Conservation (phyloP, 768 basidiomycete species). For the Panaeolus papilionaceus region DNA sequence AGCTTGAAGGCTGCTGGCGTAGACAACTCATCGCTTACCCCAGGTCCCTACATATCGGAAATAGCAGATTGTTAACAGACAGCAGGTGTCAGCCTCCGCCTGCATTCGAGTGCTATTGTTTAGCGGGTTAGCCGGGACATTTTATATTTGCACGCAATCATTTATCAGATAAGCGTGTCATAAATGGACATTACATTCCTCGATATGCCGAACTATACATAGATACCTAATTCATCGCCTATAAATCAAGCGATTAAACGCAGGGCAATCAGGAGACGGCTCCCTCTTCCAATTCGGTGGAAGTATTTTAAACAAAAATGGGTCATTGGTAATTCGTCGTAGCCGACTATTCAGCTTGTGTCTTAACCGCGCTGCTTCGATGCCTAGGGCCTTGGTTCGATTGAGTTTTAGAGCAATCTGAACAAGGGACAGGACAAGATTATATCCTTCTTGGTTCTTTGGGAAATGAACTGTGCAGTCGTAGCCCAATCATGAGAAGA, state of each 20-base stretch:
- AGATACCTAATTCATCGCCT: neutral
- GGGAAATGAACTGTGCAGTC: neutral
- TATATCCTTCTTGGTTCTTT: neutral
- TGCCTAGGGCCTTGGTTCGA: neutral
- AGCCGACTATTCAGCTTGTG: neutral
- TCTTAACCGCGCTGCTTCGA: neutral
- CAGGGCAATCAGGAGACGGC: neutral
- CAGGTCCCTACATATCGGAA: neutral
- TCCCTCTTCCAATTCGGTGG: neutral
- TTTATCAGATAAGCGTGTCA: neutral
- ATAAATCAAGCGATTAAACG: conserved; percentile 3
- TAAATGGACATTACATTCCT: neutral
- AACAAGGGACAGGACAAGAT: neutral
- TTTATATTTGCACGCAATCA: neutral
- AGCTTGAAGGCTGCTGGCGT: neutral
- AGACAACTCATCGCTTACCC: neutral
- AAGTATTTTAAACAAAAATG: neutral
- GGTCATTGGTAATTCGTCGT: neutral
- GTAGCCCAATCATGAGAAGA: neutral
- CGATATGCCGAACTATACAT: neutral
- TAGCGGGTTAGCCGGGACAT: neutral
- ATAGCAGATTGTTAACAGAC: neutral
- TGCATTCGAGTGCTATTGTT: neutral
- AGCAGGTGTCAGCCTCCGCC: neutral
- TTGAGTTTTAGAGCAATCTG: neutral